phyloP scores from a whole-genome alignment of 306 rosid species.

The Abrus precatorius region DNA sequence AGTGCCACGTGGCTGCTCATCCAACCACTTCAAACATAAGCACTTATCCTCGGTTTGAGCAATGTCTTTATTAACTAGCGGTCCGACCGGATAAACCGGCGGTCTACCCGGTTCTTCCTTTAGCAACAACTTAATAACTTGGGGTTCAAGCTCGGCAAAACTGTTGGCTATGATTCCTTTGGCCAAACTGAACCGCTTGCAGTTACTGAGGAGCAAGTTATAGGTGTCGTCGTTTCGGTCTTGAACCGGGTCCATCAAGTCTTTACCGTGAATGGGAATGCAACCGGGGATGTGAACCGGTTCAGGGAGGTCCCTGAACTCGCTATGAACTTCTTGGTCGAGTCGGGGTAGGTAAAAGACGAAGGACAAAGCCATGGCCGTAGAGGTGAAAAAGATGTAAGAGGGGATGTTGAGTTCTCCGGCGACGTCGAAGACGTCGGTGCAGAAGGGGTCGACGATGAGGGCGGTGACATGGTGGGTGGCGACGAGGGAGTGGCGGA shows the following conservation, averaged over 20 bases:
- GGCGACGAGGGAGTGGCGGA: constrained; percentile 12
- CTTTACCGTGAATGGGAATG: constrained; percentile 60
- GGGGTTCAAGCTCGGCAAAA: constrained; percentile 73
- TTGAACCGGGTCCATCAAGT: constrained; percentile 66
- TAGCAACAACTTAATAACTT: constrained; percentile 46
- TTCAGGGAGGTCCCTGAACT: constrained; percentile 58
- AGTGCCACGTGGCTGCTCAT: constrained; percentile 58
- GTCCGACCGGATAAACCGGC: constrained; percentile 70
- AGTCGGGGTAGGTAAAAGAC: constrained; percentile 58
- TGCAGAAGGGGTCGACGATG: constrained; percentile 68
- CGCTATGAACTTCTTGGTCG: constrained; percentile 52
- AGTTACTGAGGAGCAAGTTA: constrained; percentile 57
- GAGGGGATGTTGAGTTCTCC: constrained; percentile 53
- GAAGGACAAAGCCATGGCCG: constrained; percentile 59
- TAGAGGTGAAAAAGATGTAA: constrained; percentile 62
- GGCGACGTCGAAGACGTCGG: constrained; percentile 67
- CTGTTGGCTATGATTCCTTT: constrained; percentile 67
- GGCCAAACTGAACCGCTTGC: constrained; percentile 54
- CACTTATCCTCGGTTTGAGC: background rate
- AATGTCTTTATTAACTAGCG: no score
- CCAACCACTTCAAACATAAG: constrained; percentile 59
- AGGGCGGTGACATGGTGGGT: constrained; percentile 43
- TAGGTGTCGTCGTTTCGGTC: constrained; percentile 71
- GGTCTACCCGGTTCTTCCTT: constrained; percentile 53
- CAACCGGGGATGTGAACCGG: constrained; percentile 72